A percentile compares a stretch with the other conserved stretches of the same genome.
phyloP scores from a whole-genome alignment of 2,329 filamentous ascomycete genomes.

The Epichloe glyceriae region DNA sequence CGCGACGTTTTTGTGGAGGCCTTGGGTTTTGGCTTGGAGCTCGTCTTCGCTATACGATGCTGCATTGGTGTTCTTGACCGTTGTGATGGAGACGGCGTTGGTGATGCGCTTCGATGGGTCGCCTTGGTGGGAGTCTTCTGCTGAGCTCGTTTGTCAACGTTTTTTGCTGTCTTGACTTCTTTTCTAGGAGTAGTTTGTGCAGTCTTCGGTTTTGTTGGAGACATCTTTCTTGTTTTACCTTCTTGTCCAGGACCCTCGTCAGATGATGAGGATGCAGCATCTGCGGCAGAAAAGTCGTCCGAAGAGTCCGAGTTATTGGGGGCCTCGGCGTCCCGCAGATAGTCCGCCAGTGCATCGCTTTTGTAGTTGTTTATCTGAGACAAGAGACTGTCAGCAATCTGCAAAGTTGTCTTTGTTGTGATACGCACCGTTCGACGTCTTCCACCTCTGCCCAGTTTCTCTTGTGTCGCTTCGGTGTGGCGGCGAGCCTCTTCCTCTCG shows the following conservation, averaged over 20 bases:
- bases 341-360: conserved; percentile 11
- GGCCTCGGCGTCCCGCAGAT: conserved; percentile 14
- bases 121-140: conserved; percentile 3
- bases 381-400: not conserved
- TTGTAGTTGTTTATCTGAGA: conserved; percentile 24
- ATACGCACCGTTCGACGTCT: conserved; percentile 42
- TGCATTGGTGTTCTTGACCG: not conserved
- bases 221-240: conserved; percentile 23
- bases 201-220: conserved; percentile 12
- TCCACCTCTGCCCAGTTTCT: conserved; percentile 77
- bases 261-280: conserved; percentile 16
- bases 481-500: conserved; percentile 67
- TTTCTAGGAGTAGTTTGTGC: conserved; percentile 14
- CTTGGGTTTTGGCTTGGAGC: not conserved
- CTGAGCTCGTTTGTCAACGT: conserved; percentile 18
- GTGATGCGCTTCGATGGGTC: not conserved
- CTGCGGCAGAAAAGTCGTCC: conserved; percentile 21
- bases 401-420: not conserved
- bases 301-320: conserved; percentile 19
- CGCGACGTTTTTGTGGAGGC: not conserved
- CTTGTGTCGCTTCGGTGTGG: conserved; percentile 52
- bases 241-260: conserved; percentile 15
- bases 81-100: not conserved
- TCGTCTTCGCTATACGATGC: not conserved
- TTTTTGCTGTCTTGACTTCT: conserved; percentile 13